Evolutionary conservation across 176 grass and related monocot species (phyloP).

Genomic region (Typha latifolia): DNA sequence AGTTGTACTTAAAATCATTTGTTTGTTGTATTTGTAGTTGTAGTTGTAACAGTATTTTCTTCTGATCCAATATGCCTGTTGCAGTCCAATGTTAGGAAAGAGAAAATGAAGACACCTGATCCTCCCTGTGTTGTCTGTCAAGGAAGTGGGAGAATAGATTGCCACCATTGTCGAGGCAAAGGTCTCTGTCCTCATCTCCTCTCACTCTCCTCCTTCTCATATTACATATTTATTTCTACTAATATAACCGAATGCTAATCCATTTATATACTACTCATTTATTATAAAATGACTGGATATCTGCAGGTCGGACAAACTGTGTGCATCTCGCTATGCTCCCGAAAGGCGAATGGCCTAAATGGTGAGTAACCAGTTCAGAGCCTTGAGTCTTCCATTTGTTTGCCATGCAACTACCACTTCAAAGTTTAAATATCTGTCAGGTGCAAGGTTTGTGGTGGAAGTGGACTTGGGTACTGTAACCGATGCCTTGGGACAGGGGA

Average conservation of each 20-base stretch:
- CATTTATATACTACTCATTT: neutral
- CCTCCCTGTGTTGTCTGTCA: constrained; percentile 49
- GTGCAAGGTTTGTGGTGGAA: constrained; percentile 60
- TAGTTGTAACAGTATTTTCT: neutral
- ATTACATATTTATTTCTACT: neutral
- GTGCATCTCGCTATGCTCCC: constrained; percentile 42
- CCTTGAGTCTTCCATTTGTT: neutral
- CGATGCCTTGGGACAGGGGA: constrained; percentile 67
- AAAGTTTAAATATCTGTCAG: constrained; percentile 19
- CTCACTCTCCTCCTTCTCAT: neutral
- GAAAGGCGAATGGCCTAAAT: constrained; percentile 66
- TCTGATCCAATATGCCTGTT: constrained; percentile 14
- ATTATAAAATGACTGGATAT: constrained; percentile 4
- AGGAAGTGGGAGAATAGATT: constrained; percentile 48
- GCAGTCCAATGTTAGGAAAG: constrained; percentile 64
- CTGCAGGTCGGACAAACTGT: constrained; percentile 49
- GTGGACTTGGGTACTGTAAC: constrained; percentile 51
- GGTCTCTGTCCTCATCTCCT: constrained; percentile 19
- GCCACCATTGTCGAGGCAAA: constrained; percentile 48
- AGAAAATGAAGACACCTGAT: constrained; percentile 40
- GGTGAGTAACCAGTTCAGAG: constrained; percentile 21
- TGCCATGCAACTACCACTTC: neutral
- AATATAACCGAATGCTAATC: neutral
- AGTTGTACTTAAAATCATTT: neutral
- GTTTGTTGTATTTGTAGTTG: neutral